Conservation (phyloP, 768 basidiomycete genomes). For the Mycena haematopus region DNA sequence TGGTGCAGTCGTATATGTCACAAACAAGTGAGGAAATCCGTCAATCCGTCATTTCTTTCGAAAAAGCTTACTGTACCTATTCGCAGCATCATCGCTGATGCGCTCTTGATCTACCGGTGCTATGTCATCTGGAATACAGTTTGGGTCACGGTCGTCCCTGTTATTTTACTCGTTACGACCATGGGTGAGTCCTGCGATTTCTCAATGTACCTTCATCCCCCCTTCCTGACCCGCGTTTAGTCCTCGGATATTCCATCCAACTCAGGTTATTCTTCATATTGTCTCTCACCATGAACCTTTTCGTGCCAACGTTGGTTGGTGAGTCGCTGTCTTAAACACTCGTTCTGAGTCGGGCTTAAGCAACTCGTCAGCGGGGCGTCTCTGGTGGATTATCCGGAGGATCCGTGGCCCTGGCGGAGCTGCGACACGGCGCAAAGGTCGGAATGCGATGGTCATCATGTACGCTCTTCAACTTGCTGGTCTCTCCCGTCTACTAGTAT, state of each 20-base stretch:
- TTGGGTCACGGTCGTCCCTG: constrained; percentile 36
- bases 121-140: constrained; percentile 45
- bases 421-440: constrained; percentile 39
- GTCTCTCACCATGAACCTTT: constrained; percentile 42
- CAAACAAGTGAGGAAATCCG: constrained; percentile 43
- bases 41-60: not conserved
- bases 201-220: not conserved
- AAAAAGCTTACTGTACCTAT: not conserved
- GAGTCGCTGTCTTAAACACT: constrained; percentile 6
- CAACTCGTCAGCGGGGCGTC: constrained; percentile 39
- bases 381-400: constrained; percentile 41
- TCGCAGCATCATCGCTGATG: constrained; percentile 41
- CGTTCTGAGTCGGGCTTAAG: not conserved
- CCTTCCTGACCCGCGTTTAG: constrained; percentile 31
- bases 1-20: constrained; percentile 44
- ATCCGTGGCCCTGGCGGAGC: constrained; percentile 32
- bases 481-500: not conserved
- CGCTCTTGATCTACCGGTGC: constrained; percentile 44
- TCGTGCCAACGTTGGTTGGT: constrained; percentile 44
- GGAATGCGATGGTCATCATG: constrained; percentile 44
- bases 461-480: constrained; percentile 22
- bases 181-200: constrained; percentile 36
- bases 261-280: constrained; percentile 31
- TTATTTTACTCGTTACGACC: constrained; percentile 39
- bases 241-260: constrained; percentile 41